Conservation (phyloP, 176 grass and related monocot genomes). For the Eleusine coracana region DNA sequence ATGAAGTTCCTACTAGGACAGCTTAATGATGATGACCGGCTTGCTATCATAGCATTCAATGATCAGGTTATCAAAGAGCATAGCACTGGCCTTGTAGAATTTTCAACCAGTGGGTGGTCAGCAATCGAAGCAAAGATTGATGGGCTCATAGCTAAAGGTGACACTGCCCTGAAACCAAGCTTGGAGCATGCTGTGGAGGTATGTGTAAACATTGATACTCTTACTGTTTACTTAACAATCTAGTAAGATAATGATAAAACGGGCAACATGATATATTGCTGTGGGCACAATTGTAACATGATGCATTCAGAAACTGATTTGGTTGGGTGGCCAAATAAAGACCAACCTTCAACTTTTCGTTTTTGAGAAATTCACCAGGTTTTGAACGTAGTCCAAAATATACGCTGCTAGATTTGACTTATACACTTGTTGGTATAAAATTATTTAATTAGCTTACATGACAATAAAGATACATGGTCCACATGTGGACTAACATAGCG, state of each 20-base stretch:
- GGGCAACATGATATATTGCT: too few relatives aligned
- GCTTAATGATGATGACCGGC: not conserved
- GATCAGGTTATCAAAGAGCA: not conserved
- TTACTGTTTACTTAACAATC: not conserved
- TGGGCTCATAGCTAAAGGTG: not conserved
- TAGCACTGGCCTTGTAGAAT: not conserved
- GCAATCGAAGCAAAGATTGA: not conserved
- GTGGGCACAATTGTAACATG: not conserved
- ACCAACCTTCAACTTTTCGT: too few relatives aligned
- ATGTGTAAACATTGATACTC: not conserved
- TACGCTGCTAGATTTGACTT: too few relatives aligned
- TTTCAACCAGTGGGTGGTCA: not conserved
- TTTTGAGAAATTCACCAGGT: too few relatives aligned
- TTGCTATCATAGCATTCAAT: not conserved
- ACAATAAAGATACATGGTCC: too few relatives aligned
- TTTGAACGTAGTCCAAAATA: too few relatives aligned
- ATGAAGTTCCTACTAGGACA: not conserved
- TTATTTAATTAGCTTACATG: too few relatives aligned
- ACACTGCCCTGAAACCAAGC: not conserved
- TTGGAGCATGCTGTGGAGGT: slow-evolving; percentile 18
- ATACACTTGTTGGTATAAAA: too few relatives aligned
- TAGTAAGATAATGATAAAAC: not conserved
- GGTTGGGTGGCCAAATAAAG: not conserved
- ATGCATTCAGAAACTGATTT: not conserved
- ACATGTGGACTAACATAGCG: too few relatives aligned